A percentile compares a stretch with the other conserved stretches of the same genome.
These are phyloP conservation scores for Asterophora parasitica DNA, from an alignment of 768 basidiomycete genomes.

Conservation along the genomic window DNA sequence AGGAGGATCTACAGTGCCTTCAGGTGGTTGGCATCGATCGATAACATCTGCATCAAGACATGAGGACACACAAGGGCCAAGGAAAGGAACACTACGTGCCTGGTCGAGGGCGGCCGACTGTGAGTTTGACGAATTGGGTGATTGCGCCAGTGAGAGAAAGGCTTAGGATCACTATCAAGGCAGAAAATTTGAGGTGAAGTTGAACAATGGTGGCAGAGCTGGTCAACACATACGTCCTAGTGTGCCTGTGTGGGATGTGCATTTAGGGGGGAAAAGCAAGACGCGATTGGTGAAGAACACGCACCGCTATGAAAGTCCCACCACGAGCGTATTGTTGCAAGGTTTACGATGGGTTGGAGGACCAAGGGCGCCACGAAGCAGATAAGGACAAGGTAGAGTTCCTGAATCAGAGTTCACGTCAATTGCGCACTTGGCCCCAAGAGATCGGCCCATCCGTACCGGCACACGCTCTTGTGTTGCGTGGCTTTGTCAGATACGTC, in stretches of 20 bases:
- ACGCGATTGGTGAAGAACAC: conserved; percentile 15
- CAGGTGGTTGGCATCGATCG: conserved; percentile 63
- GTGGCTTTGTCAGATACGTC: conserved; percentile 37
- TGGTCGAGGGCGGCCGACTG: conserved; percentile 87
- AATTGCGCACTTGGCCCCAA: neutral
- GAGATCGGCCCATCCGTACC: conserved; percentile 31
- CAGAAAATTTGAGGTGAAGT: neutral
- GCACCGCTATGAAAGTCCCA: conserved; percentile 85
- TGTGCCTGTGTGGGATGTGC: conserved; percentile 25
- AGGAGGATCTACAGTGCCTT: conserved; percentile 59
- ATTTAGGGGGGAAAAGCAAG: conserved; percentile 1
- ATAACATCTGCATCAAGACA: conserved; percentile 45
- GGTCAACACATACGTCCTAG: conserved; percentile 33
- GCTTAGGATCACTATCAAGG: conserved; percentile 57
- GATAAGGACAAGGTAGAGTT: conserved; percentile 47
- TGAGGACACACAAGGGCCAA: neutral
- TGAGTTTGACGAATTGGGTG: conserved; percentile 82
- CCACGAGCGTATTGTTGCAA: conserved; percentile 69
- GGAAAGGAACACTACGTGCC: conserved; percentile 36
- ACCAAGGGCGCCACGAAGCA: conserved; percentile 61
- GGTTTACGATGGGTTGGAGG: conserved; percentile 64
- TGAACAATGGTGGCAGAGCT: neutral
- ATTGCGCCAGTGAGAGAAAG: conserved; percentile 72
- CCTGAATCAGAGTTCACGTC: conserved; percentile 24
- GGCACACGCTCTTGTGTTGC: conserved; percentile 76